phyloP scores from a whole-genome alignment of 305 asterid genomes.

The Euphrasia arctica region DNA sequence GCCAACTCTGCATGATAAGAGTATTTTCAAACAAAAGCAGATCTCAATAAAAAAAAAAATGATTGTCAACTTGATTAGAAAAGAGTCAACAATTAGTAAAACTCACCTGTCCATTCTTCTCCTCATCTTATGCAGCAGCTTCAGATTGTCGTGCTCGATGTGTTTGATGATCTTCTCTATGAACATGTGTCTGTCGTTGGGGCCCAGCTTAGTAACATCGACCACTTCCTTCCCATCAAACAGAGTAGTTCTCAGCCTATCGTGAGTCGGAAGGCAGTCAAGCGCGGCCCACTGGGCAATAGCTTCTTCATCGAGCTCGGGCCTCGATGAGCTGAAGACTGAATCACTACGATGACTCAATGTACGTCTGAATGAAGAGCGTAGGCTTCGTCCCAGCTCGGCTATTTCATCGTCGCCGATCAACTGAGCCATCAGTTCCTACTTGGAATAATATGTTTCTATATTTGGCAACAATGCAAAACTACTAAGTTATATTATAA shows the following conservation, averaged over 20 bases:
- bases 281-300: conserved; percentile 51
- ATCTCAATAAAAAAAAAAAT: not conserved
- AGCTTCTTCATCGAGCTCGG: conserved; percentile 38
- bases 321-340: conserved; percentile 26
- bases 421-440: conserved; percentile 39
- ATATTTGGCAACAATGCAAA: too few species aligned
- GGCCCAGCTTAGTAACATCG: conserved; percentile 61
- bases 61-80: not conserved
- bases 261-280: conserved; percentile 52
- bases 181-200: conserved; percentile 53
- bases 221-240: conserved; percentile 45
- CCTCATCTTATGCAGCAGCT: conserved; percentile 53
- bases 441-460: too few species aligned
- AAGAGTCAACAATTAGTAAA: not conserved
- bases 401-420: conserved; percentile 43
- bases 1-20: conserved; percentile 43
- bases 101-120: conserved; percentile 43
- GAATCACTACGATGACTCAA: conserved; percentile 38
- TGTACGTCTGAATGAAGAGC: conserved; percentile 35
- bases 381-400: conserved; percentile 44
- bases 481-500: too few species aligned
- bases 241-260: conserved; percentile 47
- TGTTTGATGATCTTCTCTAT: conserved; percentile 65
- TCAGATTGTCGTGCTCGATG: conserved; percentile 64
- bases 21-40: not conserved